These are phyloP conservation scores for Arabidopsis suecica DNA, from an alignment of 345 rosid species.

Conservation along the genomic window DNA sequence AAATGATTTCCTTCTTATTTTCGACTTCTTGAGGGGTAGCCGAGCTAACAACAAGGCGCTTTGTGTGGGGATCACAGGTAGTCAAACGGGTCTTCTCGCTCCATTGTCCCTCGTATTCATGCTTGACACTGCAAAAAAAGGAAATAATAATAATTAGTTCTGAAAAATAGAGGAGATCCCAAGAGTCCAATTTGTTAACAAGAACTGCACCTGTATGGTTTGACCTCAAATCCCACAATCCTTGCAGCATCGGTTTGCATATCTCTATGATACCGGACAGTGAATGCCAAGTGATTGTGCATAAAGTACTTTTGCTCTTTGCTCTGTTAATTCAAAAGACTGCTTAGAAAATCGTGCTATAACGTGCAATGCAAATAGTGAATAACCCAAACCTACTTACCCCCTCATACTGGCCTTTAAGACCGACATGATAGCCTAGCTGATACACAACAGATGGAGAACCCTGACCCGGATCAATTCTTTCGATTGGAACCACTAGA, in stretches of 20 bases:
- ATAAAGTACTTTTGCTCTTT: constrained; percentile 88
- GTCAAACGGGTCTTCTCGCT: constrained; percentile 69
- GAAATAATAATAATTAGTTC: background rate
- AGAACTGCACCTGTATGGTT: constrained; percentile 72
- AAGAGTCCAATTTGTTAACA: constrained; percentile 10
- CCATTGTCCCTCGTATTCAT: constrained; percentile 85
- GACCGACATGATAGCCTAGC: constrained; percentile 91
- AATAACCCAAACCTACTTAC: constrained; percentile 49
- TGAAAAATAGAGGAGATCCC: background rate
- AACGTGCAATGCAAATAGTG: background rate
- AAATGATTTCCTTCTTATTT: constrained; percentile 73
- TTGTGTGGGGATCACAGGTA: constrained; percentile 85
- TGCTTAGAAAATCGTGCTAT: constrained; percentile 33
- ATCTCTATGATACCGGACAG: constrained; percentile 88
- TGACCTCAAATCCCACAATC: constrained; percentile 97
- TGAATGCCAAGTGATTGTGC: constrained; percentile 89
- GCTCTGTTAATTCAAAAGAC: constrained; percentile 53
- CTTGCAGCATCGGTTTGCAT: constrained; percentile 74
- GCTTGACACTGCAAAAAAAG: constrained; percentile 64
- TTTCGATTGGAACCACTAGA: constrained; percentile 78
- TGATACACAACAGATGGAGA: constrained; percentile 67
- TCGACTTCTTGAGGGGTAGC: constrained; percentile 91
- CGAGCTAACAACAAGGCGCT: constrained; percentile 74
- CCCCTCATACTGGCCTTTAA: constrained; percentile 90
- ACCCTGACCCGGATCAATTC: constrained; percentile 64